phyloP scores from a whole-genome alignment of 306 rosid genomes.

The Hippophae tibetana region DNA sequence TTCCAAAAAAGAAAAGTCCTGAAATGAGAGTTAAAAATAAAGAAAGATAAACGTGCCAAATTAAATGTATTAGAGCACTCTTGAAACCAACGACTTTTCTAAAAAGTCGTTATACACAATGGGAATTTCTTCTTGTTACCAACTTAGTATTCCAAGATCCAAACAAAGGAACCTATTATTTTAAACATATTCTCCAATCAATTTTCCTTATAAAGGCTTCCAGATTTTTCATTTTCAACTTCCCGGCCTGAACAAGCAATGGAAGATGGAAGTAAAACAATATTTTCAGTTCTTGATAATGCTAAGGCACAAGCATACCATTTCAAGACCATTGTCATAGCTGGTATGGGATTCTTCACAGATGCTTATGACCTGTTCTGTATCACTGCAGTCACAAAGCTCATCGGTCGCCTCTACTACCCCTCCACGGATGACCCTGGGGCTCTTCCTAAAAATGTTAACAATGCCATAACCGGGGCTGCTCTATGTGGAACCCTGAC shows the following conservation, averaged over 20 bases:
- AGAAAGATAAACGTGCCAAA: too few relatives aligned
- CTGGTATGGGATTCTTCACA: constrained; percentile 61
- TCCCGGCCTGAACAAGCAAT: background rate
- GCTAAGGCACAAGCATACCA: constrained; percentile 51
- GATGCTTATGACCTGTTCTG: constrained; percentile 60
- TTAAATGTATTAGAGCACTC: background rate
- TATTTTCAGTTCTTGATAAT: constrained; percentile 44
- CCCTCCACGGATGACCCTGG: constrained; percentile 26
- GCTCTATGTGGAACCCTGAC: constrained; percentile 44
- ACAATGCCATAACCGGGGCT: constrained; percentile 44
- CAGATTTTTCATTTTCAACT: background rate
- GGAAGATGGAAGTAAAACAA: constrained; percentile 21
- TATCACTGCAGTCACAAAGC: constrained; percentile 43
- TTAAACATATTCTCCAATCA: background rate
- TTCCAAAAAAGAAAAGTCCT: too few relatives aligned
- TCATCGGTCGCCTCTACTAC: constrained; percentile 45
- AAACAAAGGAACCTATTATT: constrained; percentile 2
- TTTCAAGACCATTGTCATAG: constrained; percentile 42
- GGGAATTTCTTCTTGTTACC: constrained; percentile 17
- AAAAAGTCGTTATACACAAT: constrained; percentile 1
- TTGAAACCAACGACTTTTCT: background rate
- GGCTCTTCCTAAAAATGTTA: constrained; percentile 29
- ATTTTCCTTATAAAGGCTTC: background rate
- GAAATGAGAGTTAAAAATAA: too few relatives aligned
- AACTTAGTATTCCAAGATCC: background rate